A percentile compares a stretch with the other conserved stretches of the same genome.
Evolutionary conservation across 2,329 filamentous ascomycete species (phyloP).

Genomic region (Reticulascus tulasneorum): DNA sequence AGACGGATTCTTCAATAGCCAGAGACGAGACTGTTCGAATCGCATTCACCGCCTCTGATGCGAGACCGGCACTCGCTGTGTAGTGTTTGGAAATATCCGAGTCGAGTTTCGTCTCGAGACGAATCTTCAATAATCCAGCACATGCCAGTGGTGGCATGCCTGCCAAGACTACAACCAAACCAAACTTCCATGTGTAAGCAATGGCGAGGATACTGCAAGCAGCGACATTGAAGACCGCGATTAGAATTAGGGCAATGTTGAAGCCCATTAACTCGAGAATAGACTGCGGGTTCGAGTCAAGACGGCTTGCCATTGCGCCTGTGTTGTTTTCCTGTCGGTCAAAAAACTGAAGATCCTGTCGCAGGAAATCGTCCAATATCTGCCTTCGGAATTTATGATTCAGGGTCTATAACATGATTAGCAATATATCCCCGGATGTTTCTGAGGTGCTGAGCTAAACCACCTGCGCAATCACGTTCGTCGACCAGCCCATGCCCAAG

Average conservation of each 20-base stretch:
- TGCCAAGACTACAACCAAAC: conserved; percentile 42
- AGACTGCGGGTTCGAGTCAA: conserved; percentile 33
- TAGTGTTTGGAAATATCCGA: conserved; percentile 27
- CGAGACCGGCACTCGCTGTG: conserved; percentile 35
- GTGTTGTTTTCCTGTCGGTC: conserved; percentile 36
- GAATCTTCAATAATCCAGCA: conserved; percentile 34
- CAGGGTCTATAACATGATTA: conserved; percentile 3
- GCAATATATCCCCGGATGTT: background rate
- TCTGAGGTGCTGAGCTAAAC: no score
- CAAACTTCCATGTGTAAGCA: conserved; percentile 43
- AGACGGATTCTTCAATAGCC: conserved; percentile 32
- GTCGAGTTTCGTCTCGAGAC: conserved; percentile 36
- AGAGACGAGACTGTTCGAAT: conserved; percentile 38
- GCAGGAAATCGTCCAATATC: conserved; percentile 28
- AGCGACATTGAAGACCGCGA: conserved; percentile 31
- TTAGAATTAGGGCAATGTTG: conserved; percentile 35
- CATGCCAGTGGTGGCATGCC: conserved; percentile 31
- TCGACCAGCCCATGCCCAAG: conserved; percentile 29
- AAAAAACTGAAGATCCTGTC: conserved; percentile 39
- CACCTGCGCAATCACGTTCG: conserved; percentile 29
- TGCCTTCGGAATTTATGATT: conserved; percentile 22
- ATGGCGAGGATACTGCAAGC: conserved; percentile 38
- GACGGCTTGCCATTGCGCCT: conserved; percentile 29
- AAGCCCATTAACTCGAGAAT: conserved; percentile 40
- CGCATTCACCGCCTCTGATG: conserved; percentile 36